A percentile compares a stretch with the other conserved stretches of the same genome.
Evolutionary conservation across 1,139 yeast genomes (phyloP).

Genomic region (Taiozyma onychis): DNA sequence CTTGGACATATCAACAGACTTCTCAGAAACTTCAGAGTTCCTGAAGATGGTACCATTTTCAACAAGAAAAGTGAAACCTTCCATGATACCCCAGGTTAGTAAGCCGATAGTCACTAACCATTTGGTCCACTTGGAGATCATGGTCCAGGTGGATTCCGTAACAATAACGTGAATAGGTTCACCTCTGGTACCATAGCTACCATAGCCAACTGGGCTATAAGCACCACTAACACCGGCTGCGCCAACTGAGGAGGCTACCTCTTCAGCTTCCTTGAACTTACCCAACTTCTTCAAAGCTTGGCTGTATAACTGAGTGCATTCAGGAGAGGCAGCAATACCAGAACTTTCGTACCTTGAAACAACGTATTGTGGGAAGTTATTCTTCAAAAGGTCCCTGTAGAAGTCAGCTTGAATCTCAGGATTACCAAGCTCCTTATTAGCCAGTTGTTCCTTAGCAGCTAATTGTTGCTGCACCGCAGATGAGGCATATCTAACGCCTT

Average conservation of each 20-base stretch:
- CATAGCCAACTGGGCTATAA: constrained; percentile 3
- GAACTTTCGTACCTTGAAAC: constrained; percentile 89
- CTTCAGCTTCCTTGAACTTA: constrained; percentile 69
- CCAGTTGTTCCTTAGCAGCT: constrained; percentile 73
- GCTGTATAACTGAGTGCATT: constrained; percentile 69
- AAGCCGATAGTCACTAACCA: constrained; percentile 83
- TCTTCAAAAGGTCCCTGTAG: constrained; percentile 61
- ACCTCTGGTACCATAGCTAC: constrained; percentile 34
- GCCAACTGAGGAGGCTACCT: constrained; percentile 27
- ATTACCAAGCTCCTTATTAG: constrained; percentile 66
- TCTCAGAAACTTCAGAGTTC: constrained; percentile 54
- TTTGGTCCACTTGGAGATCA: constrained; percentile 81
- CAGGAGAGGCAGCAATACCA: constrained; percentile 76
- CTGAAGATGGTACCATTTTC: constrained; percentile 84
- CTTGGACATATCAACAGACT: constrained; percentile 76
- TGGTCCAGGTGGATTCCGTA: constrained; percentile 72
- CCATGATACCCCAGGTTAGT: constrained; percentile 66
- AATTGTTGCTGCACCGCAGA: constrained; percentile 26
- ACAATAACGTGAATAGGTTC: constrained; percentile 88
- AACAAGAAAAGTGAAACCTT: constrained; percentile 68
- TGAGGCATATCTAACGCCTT: constrained; percentile 19
- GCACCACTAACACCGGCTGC: constrained; percentile 27
- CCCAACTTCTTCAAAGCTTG: constrained; percentile 80
- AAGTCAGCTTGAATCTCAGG: constrained; percentile 75
- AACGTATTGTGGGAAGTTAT: constrained; percentile 89